Evolutionary conservation across 2,329 filamentous ascomycete species (phyloP).

Genomic region (Fusarium continuum): DNA sequence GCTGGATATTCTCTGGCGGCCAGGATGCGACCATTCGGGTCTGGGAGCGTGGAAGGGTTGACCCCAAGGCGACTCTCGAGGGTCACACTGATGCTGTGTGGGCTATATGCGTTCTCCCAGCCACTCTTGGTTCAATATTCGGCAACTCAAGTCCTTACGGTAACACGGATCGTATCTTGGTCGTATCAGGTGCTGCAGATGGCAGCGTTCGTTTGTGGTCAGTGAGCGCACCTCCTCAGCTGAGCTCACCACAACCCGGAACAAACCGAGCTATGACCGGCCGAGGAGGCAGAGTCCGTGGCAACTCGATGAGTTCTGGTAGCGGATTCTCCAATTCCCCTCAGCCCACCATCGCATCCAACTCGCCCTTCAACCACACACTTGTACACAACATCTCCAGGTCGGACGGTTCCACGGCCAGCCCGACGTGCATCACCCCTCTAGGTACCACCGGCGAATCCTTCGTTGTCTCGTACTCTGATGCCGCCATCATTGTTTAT

Average conservation of each 20-base stretch:
- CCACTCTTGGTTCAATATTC: conserved; percentile 82
- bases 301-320: conserved; percentile 93
- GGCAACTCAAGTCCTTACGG: conserved; percentile 79
- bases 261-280: conserved; percentile 64
- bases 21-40: conserved; percentile 93
- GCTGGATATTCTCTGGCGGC: conserved; percentile 98
- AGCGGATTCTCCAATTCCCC: conserved; percentile 91
- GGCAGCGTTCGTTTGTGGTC: conserved; percentile 94
- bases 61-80: conserved; percentile 93
- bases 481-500: conserved; percentile 90
- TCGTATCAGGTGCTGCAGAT: conserved; percentile 93
- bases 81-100: conserved; percentile 96
- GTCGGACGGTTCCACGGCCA: conserved; percentile 70
- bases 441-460: conserved; percentile 83
- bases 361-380: conserved; percentile 86
- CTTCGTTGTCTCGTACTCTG: conserved; percentile 92
- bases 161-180: conserved; percentile 82
- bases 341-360: conserved; percentile 85
- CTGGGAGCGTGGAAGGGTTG: conserved; percentile 93
- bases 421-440: conserved; percentile 92
- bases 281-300: conserved; percentile 78
- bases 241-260: conserved; percentile 81
- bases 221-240: conserved; percentile 87
- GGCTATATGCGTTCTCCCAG: conserved; percentile 91
- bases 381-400: conserved; percentile 87